Evolutionary conservation across 164 flowering plant species (phyloP).

Genomic region (Aristolochia contorta): DNA sequence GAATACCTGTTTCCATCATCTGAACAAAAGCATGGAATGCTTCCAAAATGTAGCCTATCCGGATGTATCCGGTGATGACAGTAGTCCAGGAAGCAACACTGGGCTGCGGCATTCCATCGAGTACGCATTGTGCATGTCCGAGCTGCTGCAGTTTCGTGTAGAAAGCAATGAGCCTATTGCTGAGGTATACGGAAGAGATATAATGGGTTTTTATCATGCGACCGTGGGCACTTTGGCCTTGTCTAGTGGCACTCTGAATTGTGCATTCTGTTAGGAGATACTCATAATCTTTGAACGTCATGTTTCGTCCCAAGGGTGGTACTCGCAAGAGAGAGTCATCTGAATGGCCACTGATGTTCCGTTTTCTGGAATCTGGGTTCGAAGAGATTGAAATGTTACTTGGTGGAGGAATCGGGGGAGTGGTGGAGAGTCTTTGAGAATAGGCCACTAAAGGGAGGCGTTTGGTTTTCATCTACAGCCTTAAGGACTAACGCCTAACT

Average conservation of each 20-base stretch:
- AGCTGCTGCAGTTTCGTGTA: conserved; percentile 16
- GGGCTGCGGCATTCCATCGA: conserved; percentile 22
- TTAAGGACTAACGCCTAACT: too few relatives aligned
- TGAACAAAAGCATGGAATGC: conserved; percentile 13
- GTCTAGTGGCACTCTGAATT: conserved; percentile 13
- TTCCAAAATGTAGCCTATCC: conserved; percentile 6
- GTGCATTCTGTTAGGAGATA: conserved; percentile 18
- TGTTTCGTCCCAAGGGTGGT: conserved; percentile 8
- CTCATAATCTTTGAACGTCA: conserved; percentile 20
- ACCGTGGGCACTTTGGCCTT: conserved; percentile 23
- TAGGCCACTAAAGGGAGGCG: neutral
- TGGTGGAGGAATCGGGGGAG: conserved; percentile 8
- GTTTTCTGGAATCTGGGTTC: conserved; percentile 2
- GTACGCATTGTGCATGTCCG: conserved; percentile 16
- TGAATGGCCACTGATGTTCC: conserved; percentile 12
- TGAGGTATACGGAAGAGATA: conserved; percentile 14
- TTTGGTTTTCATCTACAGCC: neutral
- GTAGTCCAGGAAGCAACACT: conserved; percentile 26
- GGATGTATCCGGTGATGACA: conserved; percentile 20
- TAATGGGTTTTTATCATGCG: conserved; percentile 25
- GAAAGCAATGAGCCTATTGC: conserved; percentile 20
- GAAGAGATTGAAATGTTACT: conserved; percentile 8
- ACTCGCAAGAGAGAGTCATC: conserved; percentile 15
- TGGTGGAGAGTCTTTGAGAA: conserved; percentile 1
- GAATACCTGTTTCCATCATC: conserved; percentile 20